phyloP scores from a whole-genome alignment of 148 eudicot genomes.

The Limonium bicolor region DNA sequence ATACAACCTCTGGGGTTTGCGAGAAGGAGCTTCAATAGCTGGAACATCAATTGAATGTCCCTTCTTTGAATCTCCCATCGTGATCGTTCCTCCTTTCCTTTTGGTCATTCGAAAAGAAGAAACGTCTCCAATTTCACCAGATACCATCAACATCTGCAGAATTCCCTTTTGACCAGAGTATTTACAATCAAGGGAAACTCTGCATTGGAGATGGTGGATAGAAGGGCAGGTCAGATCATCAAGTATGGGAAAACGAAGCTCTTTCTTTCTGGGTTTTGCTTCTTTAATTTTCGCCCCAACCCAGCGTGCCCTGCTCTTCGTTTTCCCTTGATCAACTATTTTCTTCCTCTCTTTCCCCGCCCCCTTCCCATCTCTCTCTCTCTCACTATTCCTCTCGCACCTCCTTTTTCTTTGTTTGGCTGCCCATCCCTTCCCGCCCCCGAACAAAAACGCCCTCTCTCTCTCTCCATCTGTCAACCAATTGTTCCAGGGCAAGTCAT shows the following conservation, averaged over 20 bases:
- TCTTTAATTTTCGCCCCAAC: conserved; percentile 3
- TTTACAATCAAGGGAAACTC: background rate
- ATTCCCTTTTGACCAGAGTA: background rate
- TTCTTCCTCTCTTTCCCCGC: conserved; percentile 3
- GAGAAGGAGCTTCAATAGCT: conserved; percentile 8
- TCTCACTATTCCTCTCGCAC: background rate
- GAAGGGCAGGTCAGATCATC: background rate
- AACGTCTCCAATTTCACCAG: background rate
- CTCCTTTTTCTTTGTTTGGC: conserved; percentile 1
- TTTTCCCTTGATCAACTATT: background rate
- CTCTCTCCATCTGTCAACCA: conserved; percentile 7
- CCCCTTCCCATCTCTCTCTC: conserved; percentile 1
- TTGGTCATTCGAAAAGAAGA: too few species aligned
- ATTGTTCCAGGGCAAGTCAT: too few species aligned
- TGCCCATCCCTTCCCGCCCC: too few species aligned
- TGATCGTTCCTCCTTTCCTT: background rate
- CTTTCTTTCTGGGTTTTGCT: background rate
- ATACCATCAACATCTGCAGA: background rate
- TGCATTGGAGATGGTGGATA: background rate
- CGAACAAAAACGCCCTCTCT: too few species aligned
- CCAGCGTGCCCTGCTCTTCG: conserved; percentile 21
- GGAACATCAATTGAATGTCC: background rate
- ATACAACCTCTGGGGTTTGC: conserved; percentile 41
- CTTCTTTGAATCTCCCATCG: background rate
- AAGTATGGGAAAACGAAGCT: conserved; percentile 13